Evolutionary conservation across 768 basidiomycete genomes (phyloP).

Genomic region (Suillus plorans): DNA sequence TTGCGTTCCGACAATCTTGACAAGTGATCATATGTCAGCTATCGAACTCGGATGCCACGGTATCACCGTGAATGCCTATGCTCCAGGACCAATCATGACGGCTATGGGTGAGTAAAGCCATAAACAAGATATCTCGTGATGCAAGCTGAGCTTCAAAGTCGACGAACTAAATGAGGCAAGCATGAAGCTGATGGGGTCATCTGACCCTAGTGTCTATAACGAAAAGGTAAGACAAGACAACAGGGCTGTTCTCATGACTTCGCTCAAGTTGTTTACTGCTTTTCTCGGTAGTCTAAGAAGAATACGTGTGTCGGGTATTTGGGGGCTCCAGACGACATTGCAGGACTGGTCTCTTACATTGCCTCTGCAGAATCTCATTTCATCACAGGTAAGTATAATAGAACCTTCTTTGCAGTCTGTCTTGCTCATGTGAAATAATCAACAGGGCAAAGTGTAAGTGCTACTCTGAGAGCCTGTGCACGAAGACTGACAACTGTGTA

Average conservation of each 20-base stretch:
- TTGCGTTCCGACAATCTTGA: background rate
- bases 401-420: background rate
- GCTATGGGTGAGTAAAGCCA: constrained; percentile 16
- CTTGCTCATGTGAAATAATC: background rate
- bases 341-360: constrained; percentile 27
- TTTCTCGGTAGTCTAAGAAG: constrained; percentile 2
- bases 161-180: background rate
- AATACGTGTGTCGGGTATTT: constrained; percentile 7
- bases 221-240: constrained; percentile 2
- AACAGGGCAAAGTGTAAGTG: background rate
- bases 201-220: background rate
- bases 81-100: constrained; percentile 29
- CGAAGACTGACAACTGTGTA: background rate
- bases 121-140: background rate
- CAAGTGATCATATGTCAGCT: constrained; percentile 10
- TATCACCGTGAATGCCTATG: constrained; percentile 31
- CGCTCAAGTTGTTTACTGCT: background rate
- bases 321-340: constrained; percentile 22
- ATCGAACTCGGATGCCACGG: constrained; percentile 25
- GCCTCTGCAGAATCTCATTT: constrained; percentile 27
- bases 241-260: background rate
- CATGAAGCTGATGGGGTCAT: constrained; percentile 1
- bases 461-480: background rate
- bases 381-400: constrained; percentile 24
- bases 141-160: background rate